Evolutionary conservation across 371 early-diverging fungal genomes (phyloP).

Genomic region (Mucor lusitanicus): DNA sequence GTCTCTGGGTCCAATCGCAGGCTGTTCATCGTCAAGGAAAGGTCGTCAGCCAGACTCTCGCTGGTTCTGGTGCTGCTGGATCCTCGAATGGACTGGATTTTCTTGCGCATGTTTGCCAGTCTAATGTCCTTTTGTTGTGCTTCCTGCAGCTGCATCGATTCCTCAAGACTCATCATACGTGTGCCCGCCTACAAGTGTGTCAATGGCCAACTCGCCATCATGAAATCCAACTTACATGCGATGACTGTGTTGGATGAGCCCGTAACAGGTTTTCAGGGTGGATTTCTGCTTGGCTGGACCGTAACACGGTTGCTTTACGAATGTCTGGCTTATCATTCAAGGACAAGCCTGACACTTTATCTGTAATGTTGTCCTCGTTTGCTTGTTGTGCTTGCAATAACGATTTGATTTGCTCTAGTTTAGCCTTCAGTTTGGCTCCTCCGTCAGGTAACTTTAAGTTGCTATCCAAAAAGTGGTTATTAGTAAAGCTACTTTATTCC

Average conservation of each 20-base stretch:
- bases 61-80: background rate
- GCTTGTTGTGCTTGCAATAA: slow-evolving; percentile 11
- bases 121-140: slow-evolving; percentile 34
- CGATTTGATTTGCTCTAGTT: slow-evolving; percentile 23
- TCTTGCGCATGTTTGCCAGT: slow-evolving; percentile 32
- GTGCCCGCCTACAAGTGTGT: background rate
- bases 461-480: background rate
- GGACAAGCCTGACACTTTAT: slow-evolving; percentile 20
- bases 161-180: slow-evolving; percentile 40
- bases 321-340: slow-evolving; percentile 16
- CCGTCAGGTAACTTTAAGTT: slow-evolving; percentile 36
- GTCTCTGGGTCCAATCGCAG: slow-evolving; percentile 37
- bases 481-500: background rate
- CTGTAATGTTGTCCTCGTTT: slow-evolving; percentile 8
- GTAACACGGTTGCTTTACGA: slow-evolving; percentile 18
- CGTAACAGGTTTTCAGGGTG: slow-evolving; percentile 12
- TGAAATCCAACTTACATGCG: background rate
- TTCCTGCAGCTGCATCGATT: slow-evolving; percentile 40
- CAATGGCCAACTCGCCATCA: background rate
- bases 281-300: slow-evolving; percentile 9
- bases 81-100: slow-evolving; percentile 22
- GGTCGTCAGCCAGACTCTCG: slow-evolving; percentile 40
- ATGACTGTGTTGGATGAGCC: slow-evolving; percentile 7
- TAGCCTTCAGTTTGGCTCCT: slow-evolving; percentile 35
- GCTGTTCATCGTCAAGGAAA: slow-evolving; percentile 31